Conservation (phyloP, 306 rosid genomes). For the Morella rubra region DNA sequence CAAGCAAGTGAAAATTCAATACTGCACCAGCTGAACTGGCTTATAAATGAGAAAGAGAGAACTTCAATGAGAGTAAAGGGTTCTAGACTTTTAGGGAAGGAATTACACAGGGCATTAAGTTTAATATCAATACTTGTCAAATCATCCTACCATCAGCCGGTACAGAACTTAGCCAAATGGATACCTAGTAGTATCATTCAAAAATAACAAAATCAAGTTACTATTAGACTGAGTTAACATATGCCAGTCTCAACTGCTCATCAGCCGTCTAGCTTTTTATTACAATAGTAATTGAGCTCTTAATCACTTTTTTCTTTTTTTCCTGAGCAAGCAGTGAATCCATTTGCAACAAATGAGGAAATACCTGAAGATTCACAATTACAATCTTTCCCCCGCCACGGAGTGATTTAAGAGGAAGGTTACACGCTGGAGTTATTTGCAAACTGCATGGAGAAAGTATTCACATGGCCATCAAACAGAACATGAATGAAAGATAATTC, state of each 20-base stretch:
- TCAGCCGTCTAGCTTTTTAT: conserved; percentile 9
- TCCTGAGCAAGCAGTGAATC: neutral
- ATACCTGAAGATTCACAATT: conserved; percentile 95
- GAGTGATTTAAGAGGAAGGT: conserved; percentile 87
- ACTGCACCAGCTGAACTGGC: neutral
- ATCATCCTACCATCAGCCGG: neutral
- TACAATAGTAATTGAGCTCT: neutral
- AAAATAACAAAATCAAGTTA: neutral
- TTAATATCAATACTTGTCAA: neutral
- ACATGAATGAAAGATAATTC: conserved; percentile 20
- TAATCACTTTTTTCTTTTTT: neutral
- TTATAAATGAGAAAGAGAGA: neutral
- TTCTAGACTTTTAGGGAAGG: neutral
- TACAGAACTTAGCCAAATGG: neutral
- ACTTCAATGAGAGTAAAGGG: neutral
- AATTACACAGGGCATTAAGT: neutral
- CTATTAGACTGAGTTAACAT: neutral
- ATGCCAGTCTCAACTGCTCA: conserved; percentile 1
- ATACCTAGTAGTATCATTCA: neutral
- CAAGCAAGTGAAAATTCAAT: conserved; percentile 26
- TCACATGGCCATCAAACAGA: conserved; percentile 28
- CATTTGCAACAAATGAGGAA: conserved; percentile 6
- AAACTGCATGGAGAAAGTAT: conserved; percentile 57
- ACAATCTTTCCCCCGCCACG: conserved; percentile 97
- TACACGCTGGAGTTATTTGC: conserved; percentile 99